These are phyloP conservation scores for Durotheca rogersii DNA, from an alignment of 495 filamentous ascomycete genomes.

Conservation along the genomic window DNA sequence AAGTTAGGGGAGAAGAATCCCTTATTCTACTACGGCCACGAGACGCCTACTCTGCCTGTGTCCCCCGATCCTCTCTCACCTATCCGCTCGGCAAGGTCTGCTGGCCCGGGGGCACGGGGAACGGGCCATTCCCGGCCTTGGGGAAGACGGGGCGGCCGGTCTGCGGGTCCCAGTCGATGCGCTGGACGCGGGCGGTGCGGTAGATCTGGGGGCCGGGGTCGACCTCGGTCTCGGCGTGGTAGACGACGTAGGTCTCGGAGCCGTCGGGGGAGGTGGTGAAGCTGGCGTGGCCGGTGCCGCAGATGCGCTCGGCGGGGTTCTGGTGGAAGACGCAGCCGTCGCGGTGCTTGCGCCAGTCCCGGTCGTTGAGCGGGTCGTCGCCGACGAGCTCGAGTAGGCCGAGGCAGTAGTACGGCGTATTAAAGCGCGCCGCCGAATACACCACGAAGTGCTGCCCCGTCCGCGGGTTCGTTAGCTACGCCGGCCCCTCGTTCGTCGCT, in stretches of 20 bases:
- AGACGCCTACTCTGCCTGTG: no score
- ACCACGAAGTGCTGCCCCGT: conserved; percentile 51
- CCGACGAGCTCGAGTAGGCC: conserved; percentile 50
- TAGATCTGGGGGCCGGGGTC: conserved; percentile 30
- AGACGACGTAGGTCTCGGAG: conserved; percentile 50
- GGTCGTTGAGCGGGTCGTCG: conserved; percentile 51
- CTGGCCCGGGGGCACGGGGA: conserved; percentile 31
- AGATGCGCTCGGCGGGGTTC: conserved; percentile 44
- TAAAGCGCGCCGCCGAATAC: conserved; percentile 48
- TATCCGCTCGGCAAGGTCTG: no score
- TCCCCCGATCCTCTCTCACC: no score
- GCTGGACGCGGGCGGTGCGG: conserved; percentile 33
- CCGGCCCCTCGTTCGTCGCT: conserved; percentile 50
- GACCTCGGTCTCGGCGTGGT: conserved; percentile 46
- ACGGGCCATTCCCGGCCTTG: conserved; percentile 34
- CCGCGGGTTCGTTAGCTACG: conserved; percentile 49
- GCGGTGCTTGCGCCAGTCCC: conserved; percentile 48
- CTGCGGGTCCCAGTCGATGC: conserved; percentile 33
- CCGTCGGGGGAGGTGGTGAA: conserved; percentile 50
- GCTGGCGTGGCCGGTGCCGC: conserved; percentile 52
- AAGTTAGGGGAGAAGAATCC: no score
- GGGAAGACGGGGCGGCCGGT: conserved; percentile 35
- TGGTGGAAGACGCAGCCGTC: conserved; percentile 53
- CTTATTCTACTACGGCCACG: no score
- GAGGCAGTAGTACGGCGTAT: conserved; percentile 42